Percentiles rank a stretch among this genome's conserved stretches.
Evolutionary conservation across 495 filamentous ascomycete genomes (phyloP).

Genomic region (Lasiosphaeris hirsuta): DNA sequence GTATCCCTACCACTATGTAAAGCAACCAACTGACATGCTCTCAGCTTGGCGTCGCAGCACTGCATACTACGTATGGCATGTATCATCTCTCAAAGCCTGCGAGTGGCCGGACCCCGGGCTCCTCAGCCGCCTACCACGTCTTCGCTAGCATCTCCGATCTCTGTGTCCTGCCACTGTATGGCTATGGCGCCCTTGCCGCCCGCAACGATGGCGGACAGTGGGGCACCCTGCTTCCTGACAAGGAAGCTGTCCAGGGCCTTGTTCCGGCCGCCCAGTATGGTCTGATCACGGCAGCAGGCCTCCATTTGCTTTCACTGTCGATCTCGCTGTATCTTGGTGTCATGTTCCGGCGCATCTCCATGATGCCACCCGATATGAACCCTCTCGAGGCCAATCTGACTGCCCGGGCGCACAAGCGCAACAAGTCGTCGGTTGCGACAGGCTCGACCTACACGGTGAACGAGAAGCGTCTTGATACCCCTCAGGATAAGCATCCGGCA

Average conservation of each 20-base stretch:
- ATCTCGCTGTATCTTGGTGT: constrained; percentile 68
- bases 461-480: constrained; percentile 50
- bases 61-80: constrained; percentile 70
- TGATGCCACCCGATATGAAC: constrained; percentile 87
- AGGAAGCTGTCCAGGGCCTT: constrained; percentile 50
- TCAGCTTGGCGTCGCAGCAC: constrained; percentile 65
- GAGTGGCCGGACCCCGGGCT: constrained; percentile 64
- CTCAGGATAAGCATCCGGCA: constrained; percentile 40
- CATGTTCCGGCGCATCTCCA: constrained; percentile 75
- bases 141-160: constrained; percentile 73
- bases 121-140: constrained; percentile 79
- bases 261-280: constrained; percentile 61
- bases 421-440: constrained; percentile 65
- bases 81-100: constrained; percentile 70
- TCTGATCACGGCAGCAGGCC: constrained; percentile 55
- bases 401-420: constrained; percentile 68
- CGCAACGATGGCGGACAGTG: constrained; percentile 54
- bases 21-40: not conserved
- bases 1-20: not conserved
- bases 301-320: constrained; percentile 67
- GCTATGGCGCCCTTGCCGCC: constrained; percentile 62
- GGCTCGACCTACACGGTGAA: constrained; percentile 48
- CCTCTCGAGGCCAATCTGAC: constrained; percentile 84
- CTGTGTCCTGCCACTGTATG: constrained; percentile 71
- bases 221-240: constrained; percentile 56